Percentiles rank a stretch among this genome's conserved stretches.
These are phyloP conservation scores for Globisporangium iwayamae DNA, from an alignment of 352 stramenopile species.

Conservation along the genomic window DNA sequence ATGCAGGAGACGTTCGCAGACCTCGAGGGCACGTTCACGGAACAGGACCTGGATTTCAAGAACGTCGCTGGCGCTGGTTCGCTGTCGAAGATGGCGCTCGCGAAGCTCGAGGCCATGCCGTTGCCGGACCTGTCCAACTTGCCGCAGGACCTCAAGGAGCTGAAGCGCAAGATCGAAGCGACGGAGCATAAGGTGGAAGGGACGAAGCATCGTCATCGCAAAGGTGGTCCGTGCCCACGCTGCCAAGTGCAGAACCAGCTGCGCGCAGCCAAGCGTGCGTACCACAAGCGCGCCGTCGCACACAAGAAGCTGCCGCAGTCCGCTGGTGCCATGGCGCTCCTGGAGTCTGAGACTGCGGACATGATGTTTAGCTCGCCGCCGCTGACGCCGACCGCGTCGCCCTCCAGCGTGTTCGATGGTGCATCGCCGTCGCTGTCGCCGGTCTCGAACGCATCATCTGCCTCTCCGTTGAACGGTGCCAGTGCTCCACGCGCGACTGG, in stretches of 20 bases:
- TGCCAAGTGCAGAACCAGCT: slow-evolving; percentile 85
- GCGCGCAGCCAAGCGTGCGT: slow-evolving; percentile 70
- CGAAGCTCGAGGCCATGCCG: slow-evolving; percentile 66
- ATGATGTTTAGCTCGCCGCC: slow-evolving; percentile 16
- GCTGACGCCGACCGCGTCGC: slow-evolving; percentile 11
- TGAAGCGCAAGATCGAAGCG: slow-evolving; percentile 84
- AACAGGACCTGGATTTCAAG: slow-evolving; percentile 67
- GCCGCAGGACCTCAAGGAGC: slow-evolving; percentile 73
- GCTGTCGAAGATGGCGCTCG: slow-evolving; percentile 60
- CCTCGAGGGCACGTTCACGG: slow-evolving; percentile 58
- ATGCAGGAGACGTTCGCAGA: slow-evolving; percentile 69
- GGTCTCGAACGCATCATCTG: slow-evolving; percentile 11
- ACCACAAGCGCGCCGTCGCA: slow-evolving; percentile 75
- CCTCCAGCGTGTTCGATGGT: slow-evolving; percentile 21
- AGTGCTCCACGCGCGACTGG: slow-evolving; percentile 1
- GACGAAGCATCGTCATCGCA: slow-evolving; percentile 84
- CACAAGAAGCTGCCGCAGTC: slow-evolving; percentile 80
- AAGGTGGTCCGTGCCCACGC: slow-evolving; percentile 72
- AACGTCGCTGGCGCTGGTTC: slow-evolving; percentile 41
- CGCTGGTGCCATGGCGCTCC: slow-evolving; percentile 6
- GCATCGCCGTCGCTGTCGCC: slow-evolving; percentile 24
- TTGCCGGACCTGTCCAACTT: slow-evolving; percentile 73
- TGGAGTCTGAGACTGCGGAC: slow-evolving; percentile 12
- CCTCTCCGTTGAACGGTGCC: slow-evolving; percentile 7
- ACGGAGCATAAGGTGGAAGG: slow-evolving; percentile 84